Evolutionary conservation across 2,329 filamentous ascomycete species (phyloP), one percentile per base, ranked within the genome.

Genomic region (Paecilomyces niveus): DNA sequence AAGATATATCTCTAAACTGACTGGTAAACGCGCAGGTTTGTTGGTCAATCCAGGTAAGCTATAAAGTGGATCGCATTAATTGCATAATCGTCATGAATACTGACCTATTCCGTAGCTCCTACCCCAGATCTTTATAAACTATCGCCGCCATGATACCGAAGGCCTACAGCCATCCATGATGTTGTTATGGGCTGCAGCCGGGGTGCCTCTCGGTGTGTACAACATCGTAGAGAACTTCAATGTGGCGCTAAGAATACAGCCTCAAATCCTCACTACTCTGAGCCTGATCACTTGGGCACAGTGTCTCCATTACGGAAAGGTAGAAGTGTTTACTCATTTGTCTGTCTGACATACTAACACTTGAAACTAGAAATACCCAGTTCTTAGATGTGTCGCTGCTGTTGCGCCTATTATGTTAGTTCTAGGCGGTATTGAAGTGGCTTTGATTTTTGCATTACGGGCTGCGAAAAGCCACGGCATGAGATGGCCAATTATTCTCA

Each of bases 131-230:
- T 70, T 86, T 33, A 82, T 88, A 65, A 90, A 90, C 65, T 85
- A 86, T 65, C 80, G 82, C 3, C 78, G 86, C 1, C 85, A 89
- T 68, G 80, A 88, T 74, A 85, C 86, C 1, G 81, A 78, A 0
- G 87, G 86, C 0, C 76, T 89, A 0, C 86, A 89, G 54, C 80
- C 83, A 0, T 83, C 84, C 0, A 89, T 89, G 86, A 89, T 89
- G 86, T 81, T 89, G 68, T 77, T 89, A 1, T 89, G 87, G 39
- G 39, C 39, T 81, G 84, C 85, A 0, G 87, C 87, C 1, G 87
- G 87, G 0, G 83, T 89, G 0, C 86, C 86, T 0, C 75, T 89
- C 0, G 87, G 87, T 1, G 81, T 83, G 11, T 84, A 84, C 68
- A 84, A 83, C 62, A 83, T 84, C 35, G 79, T 80, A 0, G 75